Percentiles rank a stretch among this genome's conserved stretches.
Evolutionary conservation across 345 rosid genomes (phyloP).

Genomic region (Eucalyptus tenuipes): DNA sequence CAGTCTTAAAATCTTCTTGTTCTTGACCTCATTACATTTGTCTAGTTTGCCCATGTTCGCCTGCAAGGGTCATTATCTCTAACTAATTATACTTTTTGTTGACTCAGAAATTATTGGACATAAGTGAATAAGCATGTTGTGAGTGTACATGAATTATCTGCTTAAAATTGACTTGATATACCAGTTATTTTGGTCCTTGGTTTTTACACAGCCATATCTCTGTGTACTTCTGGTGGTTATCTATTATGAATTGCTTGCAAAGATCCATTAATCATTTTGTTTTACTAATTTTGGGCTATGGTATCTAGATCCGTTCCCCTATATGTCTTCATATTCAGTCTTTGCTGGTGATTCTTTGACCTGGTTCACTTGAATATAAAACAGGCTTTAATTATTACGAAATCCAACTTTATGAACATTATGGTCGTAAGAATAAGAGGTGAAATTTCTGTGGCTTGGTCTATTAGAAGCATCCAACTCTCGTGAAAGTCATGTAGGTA

Average conservation of each 20-base stretch:
- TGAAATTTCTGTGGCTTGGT: neutral
- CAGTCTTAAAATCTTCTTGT: neutral
- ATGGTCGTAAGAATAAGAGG: neutral
- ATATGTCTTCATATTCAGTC: neutral
- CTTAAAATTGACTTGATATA: neutral
- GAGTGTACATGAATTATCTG: neutral
- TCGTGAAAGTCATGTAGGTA: neutral
- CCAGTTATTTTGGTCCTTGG: neutral
- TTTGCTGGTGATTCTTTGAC: neutral
- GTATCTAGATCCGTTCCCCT: neutral
- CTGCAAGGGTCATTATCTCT: neutral
- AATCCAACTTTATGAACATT: neutral
- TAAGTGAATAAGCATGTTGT: neutral
- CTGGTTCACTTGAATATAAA: neutral
- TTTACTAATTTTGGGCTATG: neutral
- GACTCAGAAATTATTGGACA: neutral
- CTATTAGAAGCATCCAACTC: neutral
- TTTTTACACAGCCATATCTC: neutral
- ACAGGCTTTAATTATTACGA: neutral
- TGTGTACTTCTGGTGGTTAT: neutral
- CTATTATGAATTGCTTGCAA: neutral
- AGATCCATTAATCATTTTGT: neutral
- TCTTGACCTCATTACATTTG: neutral
- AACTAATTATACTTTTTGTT: neutral
- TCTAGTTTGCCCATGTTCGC: neutral